A percentile compares a stretch with the other conserved stretches of the same genome.
Evolutionary conservation across 129 eudicot species (phyloP).

Genomic region (Pulicaria dysenterica): DNA sequence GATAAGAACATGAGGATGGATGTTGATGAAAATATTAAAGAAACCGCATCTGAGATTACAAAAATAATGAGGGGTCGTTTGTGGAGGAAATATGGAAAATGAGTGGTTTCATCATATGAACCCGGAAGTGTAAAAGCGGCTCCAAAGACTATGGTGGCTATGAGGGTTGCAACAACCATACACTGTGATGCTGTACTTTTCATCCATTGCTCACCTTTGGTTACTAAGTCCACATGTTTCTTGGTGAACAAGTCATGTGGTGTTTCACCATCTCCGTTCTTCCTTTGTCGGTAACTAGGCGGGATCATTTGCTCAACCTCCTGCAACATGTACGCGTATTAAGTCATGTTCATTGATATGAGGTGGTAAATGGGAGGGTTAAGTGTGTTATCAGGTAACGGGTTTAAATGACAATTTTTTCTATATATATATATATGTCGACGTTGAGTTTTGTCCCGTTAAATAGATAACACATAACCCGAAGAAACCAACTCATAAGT

Average conservation of each 20-base stretch:
- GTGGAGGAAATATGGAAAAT: constrained; percentile 9
- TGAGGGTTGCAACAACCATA: constrained; percentile 34
- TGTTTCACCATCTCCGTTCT: neutral
- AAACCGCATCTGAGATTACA: constrained; percentile 18
- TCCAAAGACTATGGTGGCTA: constrained; percentile 33
- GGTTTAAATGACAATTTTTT: too few species aligned
- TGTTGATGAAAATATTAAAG: constrained; percentile 19
- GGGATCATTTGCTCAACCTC: constrained; percentile 17
- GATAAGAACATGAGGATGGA: constrained; percentile 18
- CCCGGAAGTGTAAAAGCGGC: constrained; percentile 38
- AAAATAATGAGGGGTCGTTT: constrained; percentile 14
- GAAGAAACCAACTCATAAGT: too few species aligned
- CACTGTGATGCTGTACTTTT: constrained; percentile 30
- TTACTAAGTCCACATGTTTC: neutral
- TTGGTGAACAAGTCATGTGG: constrained; percentile 13
- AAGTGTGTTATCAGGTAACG: too few species aligned
- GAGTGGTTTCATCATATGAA: constrained; percentile 2
- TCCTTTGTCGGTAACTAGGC: constrained; percentile 6
- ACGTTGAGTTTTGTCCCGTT: too few species aligned
- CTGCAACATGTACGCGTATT: constrained; percentile 5
- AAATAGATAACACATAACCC: too few species aligned
- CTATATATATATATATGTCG: too few species aligned
- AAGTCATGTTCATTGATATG: neutral
- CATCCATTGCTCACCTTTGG: constrained; percentile 29
- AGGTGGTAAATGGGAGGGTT: too few species aligned